Conservation (phyloP, 2,329 filamentous ascomycete genomes). For the Trichothecium sympodiale region DNA sequence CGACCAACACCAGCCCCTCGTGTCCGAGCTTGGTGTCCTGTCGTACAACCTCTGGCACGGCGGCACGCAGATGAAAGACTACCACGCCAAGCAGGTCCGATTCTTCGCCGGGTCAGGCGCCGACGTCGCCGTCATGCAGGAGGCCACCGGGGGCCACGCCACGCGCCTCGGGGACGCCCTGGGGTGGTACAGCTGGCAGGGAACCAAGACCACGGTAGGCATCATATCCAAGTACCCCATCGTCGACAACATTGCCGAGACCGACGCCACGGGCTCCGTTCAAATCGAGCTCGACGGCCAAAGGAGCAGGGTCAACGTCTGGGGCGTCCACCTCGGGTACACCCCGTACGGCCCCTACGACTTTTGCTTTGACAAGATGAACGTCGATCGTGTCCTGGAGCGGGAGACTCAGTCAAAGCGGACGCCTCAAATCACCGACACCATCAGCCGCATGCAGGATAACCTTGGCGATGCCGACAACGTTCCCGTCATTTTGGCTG, state of each 20-base stretch:
- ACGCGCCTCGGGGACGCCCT: slow-evolving; percentile 23
- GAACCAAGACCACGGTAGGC: slow-evolving; percentile 17
- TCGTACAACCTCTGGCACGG: slow-evolving; percentile 29
- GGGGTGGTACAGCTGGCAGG: slow-evolving; percentile 26
- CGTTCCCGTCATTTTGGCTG: slow-evolving; percentile 24
- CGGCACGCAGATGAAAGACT: slow-evolving; percentile 21
- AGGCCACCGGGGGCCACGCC: slow-evolving; percentile 18
- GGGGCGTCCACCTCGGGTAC: slow-evolving; percentile 24
- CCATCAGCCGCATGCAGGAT: slow-evolving; percentile 19
- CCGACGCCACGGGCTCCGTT: slow-evolving; percentile 18
- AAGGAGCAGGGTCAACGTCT: slow-evolving; percentile 20
- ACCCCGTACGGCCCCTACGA: slow-evolving; percentile 31
- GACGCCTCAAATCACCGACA: slow-evolving; percentile 24
- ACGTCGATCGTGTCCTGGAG: slow-evolving; percentile 19
- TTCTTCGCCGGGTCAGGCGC: slow-evolving; percentile 19
- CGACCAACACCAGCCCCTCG: slow-evolving; percentile 13
- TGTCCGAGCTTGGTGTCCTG: slow-evolving; percentile 22
- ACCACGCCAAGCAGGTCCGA: slow-evolving; percentile 25
- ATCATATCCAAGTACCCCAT: slow-evolving; percentile 29
- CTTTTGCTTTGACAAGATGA: slow-evolving; percentile 26
- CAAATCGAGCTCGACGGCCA: slow-evolving; percentile 22
- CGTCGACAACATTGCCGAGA: slow-evolving; percentile 13
- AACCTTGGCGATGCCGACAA: slow-evolving; percentile 18
- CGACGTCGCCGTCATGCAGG: slow-evolving; percentile 27
- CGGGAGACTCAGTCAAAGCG: slow-evolving; percentile 24